Evolutionary conservation across 2,329 filamentous ascomycete genomes (phyloP).

Genomic region (Periconia macrospinosa): DNA sequence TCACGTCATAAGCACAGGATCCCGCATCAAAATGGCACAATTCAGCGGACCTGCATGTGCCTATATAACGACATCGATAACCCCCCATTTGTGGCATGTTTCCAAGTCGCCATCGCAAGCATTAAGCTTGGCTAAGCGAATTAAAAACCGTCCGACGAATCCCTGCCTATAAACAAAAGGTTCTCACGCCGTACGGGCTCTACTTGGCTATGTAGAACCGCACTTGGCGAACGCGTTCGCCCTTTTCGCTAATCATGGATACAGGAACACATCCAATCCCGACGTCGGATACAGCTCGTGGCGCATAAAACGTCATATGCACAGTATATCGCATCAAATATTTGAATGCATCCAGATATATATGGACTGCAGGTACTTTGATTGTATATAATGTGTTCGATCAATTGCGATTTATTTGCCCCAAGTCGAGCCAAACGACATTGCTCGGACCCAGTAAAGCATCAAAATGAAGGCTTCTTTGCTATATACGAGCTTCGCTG

Average conservation of each 20-base stretch:
- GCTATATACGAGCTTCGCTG: neutral
- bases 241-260: neutral
- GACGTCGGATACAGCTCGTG: neutral
- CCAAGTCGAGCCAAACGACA: too few species aligned
- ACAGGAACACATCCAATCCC: neutral
- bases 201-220: neutral
- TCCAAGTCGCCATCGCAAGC: too few species aligned
- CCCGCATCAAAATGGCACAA: too few species aligned
- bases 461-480: neutral
- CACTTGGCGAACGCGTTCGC: neutral
- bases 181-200: neutral
- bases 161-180: neutral
- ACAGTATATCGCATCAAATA: neutral
- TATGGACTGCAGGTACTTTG: neutral
- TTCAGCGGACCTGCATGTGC: neutral
- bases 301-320: neutral
- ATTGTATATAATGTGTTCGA: too few species aligned
- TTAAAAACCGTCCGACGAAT: neutral
- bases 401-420: too few species aligned
- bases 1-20: too few species aligned
- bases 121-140: neutral
- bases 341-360: neutral
- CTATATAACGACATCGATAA: too few species aligned
- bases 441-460: neutral
- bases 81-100: too few species aligned